Evolutionary conservation across 768 basidiomycete genomes (phyloP).

Genomic region (Trametes gibbosa): DNA sequence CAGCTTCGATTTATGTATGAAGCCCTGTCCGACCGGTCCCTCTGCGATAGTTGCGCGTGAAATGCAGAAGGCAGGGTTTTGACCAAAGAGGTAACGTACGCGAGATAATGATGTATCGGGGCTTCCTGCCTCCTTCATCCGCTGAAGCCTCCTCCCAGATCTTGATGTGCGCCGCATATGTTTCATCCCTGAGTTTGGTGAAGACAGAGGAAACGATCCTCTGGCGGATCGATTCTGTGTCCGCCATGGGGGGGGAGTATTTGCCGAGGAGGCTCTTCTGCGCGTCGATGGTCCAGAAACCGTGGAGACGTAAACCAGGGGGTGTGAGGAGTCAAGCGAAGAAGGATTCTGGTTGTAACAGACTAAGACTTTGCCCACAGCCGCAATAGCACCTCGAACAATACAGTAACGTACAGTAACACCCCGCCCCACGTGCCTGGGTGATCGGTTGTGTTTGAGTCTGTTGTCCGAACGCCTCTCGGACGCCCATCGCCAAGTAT

Average conservation of each 20-base stretch:
- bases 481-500: neutral
- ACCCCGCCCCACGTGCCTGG: neutral
- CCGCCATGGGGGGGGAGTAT: slow-evolving; percentile 22
- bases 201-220: slow-evolving; percentile 85
- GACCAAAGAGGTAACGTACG: slow-evolving; percentile 53
- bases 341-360: neutral
- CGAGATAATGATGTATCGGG: slow-evolving; percentile 87
- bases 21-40: slow-evolving; percentile 57
- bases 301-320: neutral
- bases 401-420: neutral
- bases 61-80: neutral
- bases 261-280: neutral
- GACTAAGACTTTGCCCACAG: neutral
- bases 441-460: slow-evolving; percentile 16
- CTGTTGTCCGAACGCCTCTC: slow-evolving; percentile 25
- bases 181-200: slow-evolving; percentile 70
- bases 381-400: neutral
- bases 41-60: slow-evolving; percentile 37
- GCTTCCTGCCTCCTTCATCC: slow-evolving; percentile 73
- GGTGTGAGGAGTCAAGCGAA: neutral
- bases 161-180: slow-evolving; percentile 86
- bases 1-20: slow-evolving; percentile 94
- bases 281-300: neutral
- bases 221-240: slow-evolving; percentile 52
- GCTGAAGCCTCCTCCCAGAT: slow-evolving; percentile 84